A percentile compares a stretch with the other conserved stretches of the same genome.
Conservation (phyloP, 148 eudicot species). For the Polygonum maritimum region DNA sequence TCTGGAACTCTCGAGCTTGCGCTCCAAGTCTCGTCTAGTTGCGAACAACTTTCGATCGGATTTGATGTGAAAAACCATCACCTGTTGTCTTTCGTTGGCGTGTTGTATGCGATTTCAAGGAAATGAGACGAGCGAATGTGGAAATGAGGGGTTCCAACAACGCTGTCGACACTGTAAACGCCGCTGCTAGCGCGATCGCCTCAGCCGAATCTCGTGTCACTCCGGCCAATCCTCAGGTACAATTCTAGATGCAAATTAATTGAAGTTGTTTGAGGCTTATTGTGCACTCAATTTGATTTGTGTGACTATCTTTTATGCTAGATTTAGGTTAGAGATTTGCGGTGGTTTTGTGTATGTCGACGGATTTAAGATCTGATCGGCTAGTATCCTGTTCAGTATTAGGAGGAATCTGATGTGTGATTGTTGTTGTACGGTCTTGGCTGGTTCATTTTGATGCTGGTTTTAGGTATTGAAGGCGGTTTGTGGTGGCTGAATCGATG, state of each 20-base stretch:
- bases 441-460: background rate
- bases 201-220: slow-evolving; percentile 60
- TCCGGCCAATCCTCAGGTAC: slow-evolving; percentile 52
- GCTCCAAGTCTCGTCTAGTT: background rate
- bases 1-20: background rate
- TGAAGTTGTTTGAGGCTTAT: background rate
- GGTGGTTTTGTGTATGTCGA: background rate
- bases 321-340: background rate
- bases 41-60: background rate
- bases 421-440: background rate
- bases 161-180: slow-evolving; percentile 69
- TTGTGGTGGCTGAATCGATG: background rate
- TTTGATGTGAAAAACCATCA: background rate
- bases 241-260: too few relatives aligned
- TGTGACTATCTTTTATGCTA: background rate
- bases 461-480: background rate
- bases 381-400: background rate
- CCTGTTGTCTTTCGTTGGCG: background rate
- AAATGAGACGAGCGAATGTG: slow-evolving; percentile 18
- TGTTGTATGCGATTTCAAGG: background rate
- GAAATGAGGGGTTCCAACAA: slow-evolving; percentile 44
- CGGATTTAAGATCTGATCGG: background rate
- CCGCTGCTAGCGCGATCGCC: slow-evolving; percentile 84
- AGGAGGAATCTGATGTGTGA: background rate
- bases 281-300: background rate